phyloP scores from a whole-genome alignment of 192 early-diverging fungal species.

The Funneliformis mosseae region DNA sequence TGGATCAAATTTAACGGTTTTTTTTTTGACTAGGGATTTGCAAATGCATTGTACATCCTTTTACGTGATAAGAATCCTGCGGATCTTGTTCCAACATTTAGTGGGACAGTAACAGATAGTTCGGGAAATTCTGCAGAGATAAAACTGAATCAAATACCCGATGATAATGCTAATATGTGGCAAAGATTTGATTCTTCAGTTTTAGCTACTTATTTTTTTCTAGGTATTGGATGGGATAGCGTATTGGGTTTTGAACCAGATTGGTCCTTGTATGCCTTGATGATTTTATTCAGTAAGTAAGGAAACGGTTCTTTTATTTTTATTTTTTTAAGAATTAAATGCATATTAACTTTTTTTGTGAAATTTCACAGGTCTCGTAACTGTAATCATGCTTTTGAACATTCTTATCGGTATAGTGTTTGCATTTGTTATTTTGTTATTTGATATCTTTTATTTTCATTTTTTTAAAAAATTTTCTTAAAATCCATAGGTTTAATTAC shows the following conservation, averaged over 20 bases:
- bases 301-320: background rate
- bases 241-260: background rate
- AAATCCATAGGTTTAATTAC: slow-evolving; percentile 2
- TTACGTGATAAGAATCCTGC: background rate
- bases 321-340: background rate
- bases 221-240: slow-evolving; percentile 9
- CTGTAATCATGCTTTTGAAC: slow-evolving; percentile 7
- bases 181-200: background rate
- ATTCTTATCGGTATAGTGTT: background rate
- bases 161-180: background rate
- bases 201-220: background rate
- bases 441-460: background rate
- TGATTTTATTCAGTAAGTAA: slow-evolving; percentile 1
- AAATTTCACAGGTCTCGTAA: background rate
- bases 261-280: background rate
- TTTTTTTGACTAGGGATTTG: background rate
- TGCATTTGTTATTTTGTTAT: background rate
- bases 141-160: background rate
- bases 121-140: background rate
- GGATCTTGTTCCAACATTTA: background rate
- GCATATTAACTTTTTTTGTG: background rate
- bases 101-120: background rate
- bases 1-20: background rate
- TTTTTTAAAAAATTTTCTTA: background rate
- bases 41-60: slow-evolving; percentile 10